Evolutionary conservation across 2,329 filamentous ascomycete genomes (phyloP), one percentile per base, ranked within the genome.

Genomic region (Alternaria angustiovoidea): DNA sequence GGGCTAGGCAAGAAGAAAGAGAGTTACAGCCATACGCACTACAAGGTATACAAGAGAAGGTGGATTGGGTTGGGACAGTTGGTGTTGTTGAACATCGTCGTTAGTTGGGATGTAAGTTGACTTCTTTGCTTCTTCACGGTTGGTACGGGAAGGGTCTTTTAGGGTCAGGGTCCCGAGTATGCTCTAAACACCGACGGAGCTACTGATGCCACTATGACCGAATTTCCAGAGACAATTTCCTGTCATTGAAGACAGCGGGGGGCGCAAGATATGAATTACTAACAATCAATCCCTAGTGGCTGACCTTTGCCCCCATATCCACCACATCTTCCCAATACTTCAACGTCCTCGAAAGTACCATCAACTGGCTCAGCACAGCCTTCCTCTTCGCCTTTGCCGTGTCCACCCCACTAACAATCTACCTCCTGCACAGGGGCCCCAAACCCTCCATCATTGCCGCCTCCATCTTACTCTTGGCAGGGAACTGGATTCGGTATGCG

Each of bases 301-400:
- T 98, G 69, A 95, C 93, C 7, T 97, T 93, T 78, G 91, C 94
- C 2, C 91, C 94, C 41, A 89, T 97, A 32, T 92, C 92, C 2
- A 86, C 86, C 34, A 87, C 89, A 22, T 86, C 92, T 1, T 88
- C 93, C 0, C 69, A 83, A 24, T 97, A 93, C 81, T 98, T 96
- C 75, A 68, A 81, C 52, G 91, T 94, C 12, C 85, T 85, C 34
- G 89, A 94, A 72, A 89, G 87, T 16, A 86, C 87, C 32, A 90
- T 98, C 80, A 98, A 98, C 80, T 98, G 95, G 95, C 85, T 97
- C 64, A 93, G 90, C 73, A 98, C 91, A 0, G 89, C 85, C 39
- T 97, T 96, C 75, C 84, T 97, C 49, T 94, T 98, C 75, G 84
- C 93, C 52, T 98, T 97, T 73, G 87, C 91, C 44, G 83, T 86